These are phyloP conservation scores for Rhododendron henanense DNA, from an alignment of 148 eudicot genomes.

Conservation along the genomic window DNA sequence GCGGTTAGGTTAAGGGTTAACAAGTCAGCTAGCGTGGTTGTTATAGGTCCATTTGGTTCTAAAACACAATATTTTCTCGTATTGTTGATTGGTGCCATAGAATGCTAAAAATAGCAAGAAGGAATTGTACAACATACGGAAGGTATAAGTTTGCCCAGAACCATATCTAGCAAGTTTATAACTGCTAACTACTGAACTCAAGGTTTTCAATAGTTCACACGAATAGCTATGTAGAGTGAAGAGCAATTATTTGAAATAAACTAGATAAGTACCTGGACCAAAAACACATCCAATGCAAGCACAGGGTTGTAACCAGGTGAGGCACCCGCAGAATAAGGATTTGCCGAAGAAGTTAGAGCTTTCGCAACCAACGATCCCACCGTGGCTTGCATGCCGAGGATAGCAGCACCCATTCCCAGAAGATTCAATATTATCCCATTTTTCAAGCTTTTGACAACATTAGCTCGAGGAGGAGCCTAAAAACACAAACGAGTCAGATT, in stretches of 20 bases:
- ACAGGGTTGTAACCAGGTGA: conserved; percentile 79
- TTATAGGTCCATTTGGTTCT: background rate
- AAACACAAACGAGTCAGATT: conserved; percentile 16
- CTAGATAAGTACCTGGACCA: conserved; percentile 64
- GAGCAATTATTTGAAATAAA: background rate
- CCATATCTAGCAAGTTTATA: background rate
- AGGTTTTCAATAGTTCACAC: background rate
- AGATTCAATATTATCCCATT: conserved; percentile 68
- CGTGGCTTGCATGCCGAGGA: conserved; percentile 89
- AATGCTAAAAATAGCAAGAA: background rate
- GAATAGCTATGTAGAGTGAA: background rate
- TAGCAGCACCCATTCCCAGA: conserved; percentile 92
- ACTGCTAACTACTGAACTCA: background rate
- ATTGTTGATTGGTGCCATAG: background rate
- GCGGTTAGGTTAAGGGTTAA: too few relatives aligned
- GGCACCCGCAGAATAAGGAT: conserved; percentile 64
- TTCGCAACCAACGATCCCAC: conserved; percentile 87
- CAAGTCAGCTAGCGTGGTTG: too few relatives aligned
- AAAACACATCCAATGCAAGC: conserved; percentile 85
- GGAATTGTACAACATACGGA: too few relatives aligned
- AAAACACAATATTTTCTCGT: background rate
- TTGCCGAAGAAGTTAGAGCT: conserved; percentile 77
- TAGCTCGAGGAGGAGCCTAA: conserved; percentile 97
- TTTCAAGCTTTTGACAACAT: conserved; percentile 76
- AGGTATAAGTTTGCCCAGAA: background rate